A percentile compares a stretch with the other conserved stretches of the same genome.
Conservation (phyloP, 75 land plant species). For the Sequoia sempervirens region DNA sequence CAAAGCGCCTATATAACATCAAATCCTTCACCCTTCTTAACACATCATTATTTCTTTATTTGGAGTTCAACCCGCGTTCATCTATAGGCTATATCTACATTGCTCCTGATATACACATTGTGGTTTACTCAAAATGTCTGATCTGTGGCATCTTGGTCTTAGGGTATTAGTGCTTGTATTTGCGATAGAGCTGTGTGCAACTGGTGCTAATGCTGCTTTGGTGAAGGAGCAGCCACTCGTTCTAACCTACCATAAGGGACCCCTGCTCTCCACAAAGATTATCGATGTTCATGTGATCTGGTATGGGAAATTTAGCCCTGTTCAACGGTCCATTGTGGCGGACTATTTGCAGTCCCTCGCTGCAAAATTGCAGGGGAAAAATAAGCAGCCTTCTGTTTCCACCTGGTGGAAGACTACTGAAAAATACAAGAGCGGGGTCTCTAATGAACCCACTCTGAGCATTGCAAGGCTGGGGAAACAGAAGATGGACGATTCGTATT, state of each 20-base stretch:
- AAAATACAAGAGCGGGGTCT: slow-evolving; percentile 20
- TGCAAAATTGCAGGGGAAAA: neutral
- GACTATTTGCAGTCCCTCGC: slow-evolving; percentile 47
- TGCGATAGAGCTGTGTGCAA: neutral
- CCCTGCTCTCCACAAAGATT: slow-evolving; percentile 24
- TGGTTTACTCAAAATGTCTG: slow-evolving; percentile 7
- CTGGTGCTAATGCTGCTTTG: neutral
- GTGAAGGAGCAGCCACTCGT: slow-evolving; percentile 22
- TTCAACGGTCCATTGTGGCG: slow-evolving; percentile 32
- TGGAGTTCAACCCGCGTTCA: no score
- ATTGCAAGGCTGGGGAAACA: no score
- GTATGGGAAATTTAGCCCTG: slow-evolving; percentile 45
- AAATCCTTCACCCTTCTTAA: no score
- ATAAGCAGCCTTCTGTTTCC: slow-evolving; percentile 28
- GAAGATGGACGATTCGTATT: no score
- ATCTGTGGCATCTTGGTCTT: neutral
- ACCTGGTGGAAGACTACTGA: slow-evolving; percentile 33
- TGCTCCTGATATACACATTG: no score
- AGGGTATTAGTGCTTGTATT: neutral
- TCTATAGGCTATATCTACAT: no score
- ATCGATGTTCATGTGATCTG: slow-evolving; percentile 32
- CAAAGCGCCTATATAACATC: no score
- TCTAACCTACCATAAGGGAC: slow-evolving; percentile 46
- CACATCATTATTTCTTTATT: no score
- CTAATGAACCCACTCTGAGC: neutral